phyloP scores from a whole-genome alignment of 495 filamentous ascomycete species.

The Trichoderma asperelloides region DNA sequence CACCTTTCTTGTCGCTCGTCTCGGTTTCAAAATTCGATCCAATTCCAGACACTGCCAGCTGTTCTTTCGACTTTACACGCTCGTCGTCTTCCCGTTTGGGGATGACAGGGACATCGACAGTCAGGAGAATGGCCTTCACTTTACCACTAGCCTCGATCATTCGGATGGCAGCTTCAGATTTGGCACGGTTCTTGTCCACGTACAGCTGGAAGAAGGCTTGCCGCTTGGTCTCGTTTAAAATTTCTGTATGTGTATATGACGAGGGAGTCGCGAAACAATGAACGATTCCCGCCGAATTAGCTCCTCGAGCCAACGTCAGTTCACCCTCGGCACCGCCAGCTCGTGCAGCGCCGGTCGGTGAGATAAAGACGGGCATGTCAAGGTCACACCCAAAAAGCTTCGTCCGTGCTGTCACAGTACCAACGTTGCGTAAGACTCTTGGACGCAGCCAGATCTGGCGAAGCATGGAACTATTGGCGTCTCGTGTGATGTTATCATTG shows the following conservation, averaged over 20 bases:
- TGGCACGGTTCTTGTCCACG: constrained; percentile 56
- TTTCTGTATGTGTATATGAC: constrained; percentile 50
- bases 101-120: constrained; percentile 47
- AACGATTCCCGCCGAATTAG: constrained; percentile 28
- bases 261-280: constrained; percentile 53
- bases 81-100: constrained; percentile 49
- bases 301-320: constrained; percentile 49
- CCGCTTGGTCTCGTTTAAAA: constrained; percentile 31
- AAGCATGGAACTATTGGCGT: constrained; percentile 76
- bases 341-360: constrained; percentile 57
- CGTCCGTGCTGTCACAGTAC: constrained; percentile 40
- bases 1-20: constrained; percentile 50
- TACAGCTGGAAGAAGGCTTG: constrained; percentile 55
- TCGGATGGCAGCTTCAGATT: constrained; percentile 53
- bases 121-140: constrained; percentile 51
- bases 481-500: constrained; percentile 65
- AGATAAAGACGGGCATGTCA: constrained; percentile 51
- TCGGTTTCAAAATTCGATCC: background rate
- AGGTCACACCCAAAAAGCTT: constrained; percentile 49
- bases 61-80: constrained; percentile 39
- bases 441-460: constrained; percentile 63
- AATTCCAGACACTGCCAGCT: constrained; percentile 3
- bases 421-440: constrained; percentile 54
- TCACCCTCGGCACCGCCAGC: constrained; percentile 58
- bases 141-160: constrained; percentile 40